phyloP scores from a whole-genome alignment of 352 stramenopile genomes.

The Pythium dissotocum region DNA sequence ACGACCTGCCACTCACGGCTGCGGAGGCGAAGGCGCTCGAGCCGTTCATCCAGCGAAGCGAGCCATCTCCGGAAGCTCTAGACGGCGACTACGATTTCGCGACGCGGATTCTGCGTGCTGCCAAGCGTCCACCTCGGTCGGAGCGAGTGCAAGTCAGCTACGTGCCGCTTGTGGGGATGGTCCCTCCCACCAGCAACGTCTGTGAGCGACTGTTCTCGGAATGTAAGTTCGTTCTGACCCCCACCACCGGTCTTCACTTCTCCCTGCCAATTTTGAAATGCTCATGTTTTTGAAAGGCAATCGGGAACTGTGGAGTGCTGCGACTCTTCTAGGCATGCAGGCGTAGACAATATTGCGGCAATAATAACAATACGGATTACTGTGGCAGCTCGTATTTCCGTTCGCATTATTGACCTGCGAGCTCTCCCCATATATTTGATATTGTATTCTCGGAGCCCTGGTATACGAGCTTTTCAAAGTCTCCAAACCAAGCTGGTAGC shows the following conservation, averaged over 20 bases:
- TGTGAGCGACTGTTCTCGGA: slow-evolving; percentile 4
- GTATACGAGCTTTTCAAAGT: slow-evolving; percentile 37
- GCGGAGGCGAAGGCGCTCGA: slow-evolving; percentile 4
- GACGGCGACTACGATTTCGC: slow-evolving; percentile 9
- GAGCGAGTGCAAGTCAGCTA: neutral
- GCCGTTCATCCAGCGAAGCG: neutral
- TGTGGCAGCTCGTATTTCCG: too few species aligned
- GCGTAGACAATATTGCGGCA: neutral
- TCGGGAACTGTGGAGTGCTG: neutral
- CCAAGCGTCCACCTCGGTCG: slow-evolving; percentile 10
- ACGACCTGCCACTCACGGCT: slow-evolving; percentile 4
- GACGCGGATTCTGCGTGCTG: slow-evolving; percentile 9
- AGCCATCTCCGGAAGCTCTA: too few species aligned
- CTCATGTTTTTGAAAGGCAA: neutral
- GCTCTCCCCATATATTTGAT: too few species aligned
- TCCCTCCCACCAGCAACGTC: neutral
- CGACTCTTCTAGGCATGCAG: neutral
- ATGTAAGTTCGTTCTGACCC: slow-evolving; percentile 14
- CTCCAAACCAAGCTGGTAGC: slow-evolving; percentile 39
- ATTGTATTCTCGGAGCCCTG: too few species aligned
- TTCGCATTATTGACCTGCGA: too few species aligned
- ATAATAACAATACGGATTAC: too few species aligned
- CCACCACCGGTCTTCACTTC: neutral
- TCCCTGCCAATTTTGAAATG: neutral
- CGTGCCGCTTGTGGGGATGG: neutral